Conservation (phyloP, 805 yeast species). For the Metschnikowia continentalis region DNA sequence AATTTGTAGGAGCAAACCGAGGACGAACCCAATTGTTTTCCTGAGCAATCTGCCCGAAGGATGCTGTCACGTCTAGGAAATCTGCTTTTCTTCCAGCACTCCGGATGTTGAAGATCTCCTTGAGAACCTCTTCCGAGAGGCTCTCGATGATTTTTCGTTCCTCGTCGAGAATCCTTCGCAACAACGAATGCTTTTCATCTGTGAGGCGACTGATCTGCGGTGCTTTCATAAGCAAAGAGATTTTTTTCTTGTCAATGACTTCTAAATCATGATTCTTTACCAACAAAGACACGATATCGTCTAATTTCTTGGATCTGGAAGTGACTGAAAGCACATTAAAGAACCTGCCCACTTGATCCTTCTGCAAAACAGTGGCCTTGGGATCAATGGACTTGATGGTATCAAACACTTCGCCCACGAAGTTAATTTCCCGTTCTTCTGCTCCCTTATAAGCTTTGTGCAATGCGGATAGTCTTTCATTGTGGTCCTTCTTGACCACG, state of each 20-base stretch:
- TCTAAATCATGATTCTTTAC: constrained; percentile 4
- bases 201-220: constrained; percentile 50
- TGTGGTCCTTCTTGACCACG: constrained; percentile 35
- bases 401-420: constrained; percentile 20
- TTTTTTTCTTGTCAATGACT: constrained; percentile 34
- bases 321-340: constrained; percentile 46
- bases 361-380: constrained; percentile 25
- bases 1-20: constrained; percentile 43
- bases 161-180: constrained; percentile 46
- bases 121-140: constrained; percentile 46
- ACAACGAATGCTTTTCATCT: constrained; percentile 45
- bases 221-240: constrained; percentile 43
- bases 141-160: constrained; percentile 52
- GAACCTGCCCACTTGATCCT: constrained; percentile 28
- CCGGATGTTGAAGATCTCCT: constrained; percentile 45
- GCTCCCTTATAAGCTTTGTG: constrained; percentile 33
- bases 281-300: constrained; percentile 10
- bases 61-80: constrained; percentile 63
- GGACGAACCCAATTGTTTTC: constrained; percentile 72
- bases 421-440: constrained; percentile 21
- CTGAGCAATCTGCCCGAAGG: constrained; percentile 68
- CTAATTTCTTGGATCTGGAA: constrained; percentile 34
- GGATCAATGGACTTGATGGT: constrained; percentile 25
- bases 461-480: constrained; percentile 23
- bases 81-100: constrained; percentile 51